Evolutionary conservation across 768 basidiomycete genomes (phyloP).

Genomic region (Nidula microcarpa): DNA sequence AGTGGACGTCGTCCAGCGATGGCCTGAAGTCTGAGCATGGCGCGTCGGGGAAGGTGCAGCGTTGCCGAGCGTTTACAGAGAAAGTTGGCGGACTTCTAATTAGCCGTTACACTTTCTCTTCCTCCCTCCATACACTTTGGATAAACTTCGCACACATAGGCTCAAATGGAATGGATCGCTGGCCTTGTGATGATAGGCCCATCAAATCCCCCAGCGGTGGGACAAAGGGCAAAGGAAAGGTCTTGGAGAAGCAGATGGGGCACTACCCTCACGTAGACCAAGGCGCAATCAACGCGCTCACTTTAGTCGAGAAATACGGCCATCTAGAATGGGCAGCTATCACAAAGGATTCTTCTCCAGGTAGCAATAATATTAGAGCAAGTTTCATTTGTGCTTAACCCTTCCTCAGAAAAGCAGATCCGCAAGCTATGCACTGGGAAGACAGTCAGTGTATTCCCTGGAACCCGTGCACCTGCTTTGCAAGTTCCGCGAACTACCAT

Average conservation of each 20-base stretch:
- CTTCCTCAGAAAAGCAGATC: slow-evolving; percentile 1
- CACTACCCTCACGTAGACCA: slow-evolving; percentile 53
- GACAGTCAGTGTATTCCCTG: slow-evolving; percentile 51
- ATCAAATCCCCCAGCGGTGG: slow-evolving; percentile 12
- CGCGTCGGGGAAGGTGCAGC: slow-evolving; percentile 4
- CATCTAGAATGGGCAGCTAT: slow-evolving; percentile 53
- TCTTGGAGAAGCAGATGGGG: neutral
- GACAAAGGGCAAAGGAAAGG: slow-evolving; percentile 19
- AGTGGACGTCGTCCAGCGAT: slow-evolving; percentile 32
- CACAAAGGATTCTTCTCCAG: slow-evolving; percentile 15
- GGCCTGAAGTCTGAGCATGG: slow-evolving; percentile 54
- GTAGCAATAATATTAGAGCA: neutral
- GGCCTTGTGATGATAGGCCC: slow-evolving; percentile 54
- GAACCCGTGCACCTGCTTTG: slow-evolving; percentile 40
- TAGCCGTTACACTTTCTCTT: neutral
- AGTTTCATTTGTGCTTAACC: neutral
- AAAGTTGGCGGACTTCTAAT: slow-evolving; percentile 22
- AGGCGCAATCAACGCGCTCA: slow-evolving; percentile 55
- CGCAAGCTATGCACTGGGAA: slow-evolving; percentile 18
- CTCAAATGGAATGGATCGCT: slow-evolving; percentile 74
- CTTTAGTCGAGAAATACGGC: slow-evolving; percentile 40
- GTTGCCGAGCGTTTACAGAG: neutral
- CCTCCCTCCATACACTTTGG: neutral
- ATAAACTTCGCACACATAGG: neutral
- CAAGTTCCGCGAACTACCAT: slow-evolving; percentile 24